phyloP scores from a whole-genome alignment of 306 rosid species.

The Quercus suber region DNA sequence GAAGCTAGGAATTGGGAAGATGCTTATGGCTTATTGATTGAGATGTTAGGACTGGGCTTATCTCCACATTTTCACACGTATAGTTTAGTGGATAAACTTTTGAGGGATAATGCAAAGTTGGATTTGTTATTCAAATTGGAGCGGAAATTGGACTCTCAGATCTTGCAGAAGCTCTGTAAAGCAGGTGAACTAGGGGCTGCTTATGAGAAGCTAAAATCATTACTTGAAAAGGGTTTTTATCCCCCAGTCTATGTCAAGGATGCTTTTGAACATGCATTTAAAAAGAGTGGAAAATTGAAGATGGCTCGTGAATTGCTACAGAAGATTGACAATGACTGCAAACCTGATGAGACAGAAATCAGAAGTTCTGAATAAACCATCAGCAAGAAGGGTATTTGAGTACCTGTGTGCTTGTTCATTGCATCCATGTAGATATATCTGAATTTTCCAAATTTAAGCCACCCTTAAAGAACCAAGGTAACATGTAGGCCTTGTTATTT shows the following conservation, averaged over 20 bases:
- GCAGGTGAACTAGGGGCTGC: constrained; percentile 52
- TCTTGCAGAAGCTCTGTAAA: constrained; percentile 56
- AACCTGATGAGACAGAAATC: too few species aligned
- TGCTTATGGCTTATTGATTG: constrained; percentile 46
- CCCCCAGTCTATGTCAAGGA: constrained; percentile 58
- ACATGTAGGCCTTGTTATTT: too few species aligned
- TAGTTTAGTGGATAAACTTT: constrained; percentile 40
- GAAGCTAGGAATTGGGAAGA: constrained; percentile 50
- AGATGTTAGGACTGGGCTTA: constrained; percentile 59
- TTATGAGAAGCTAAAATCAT: constrained; percentile 46
- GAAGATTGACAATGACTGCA: too few species aligned
- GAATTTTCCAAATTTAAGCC: too few species aligned
- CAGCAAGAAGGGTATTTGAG: too few species aligned
- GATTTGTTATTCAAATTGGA: constrained; percentile 52
- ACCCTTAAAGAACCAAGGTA: too few species aligned
- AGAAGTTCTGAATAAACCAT: too few species aligned
- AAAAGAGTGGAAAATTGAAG: constrained; percentile 30
- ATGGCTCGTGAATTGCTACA: too few species aligned
- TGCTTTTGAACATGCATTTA: constrained; percentile 45
- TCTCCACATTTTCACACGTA: constrained; percentile 53
- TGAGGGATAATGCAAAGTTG: constrained; percentile 47
- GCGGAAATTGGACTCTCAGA: constrained; percentile 51
- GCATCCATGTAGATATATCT: too few species aligned
- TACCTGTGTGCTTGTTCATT: too few species aligned
- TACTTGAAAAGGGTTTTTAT: constrained; percentile 50